Evolutionary conservation across 2,329 filamentous ascomycete genomes (phyloP).

Genomic region (Xylariales sp.): DNA sequence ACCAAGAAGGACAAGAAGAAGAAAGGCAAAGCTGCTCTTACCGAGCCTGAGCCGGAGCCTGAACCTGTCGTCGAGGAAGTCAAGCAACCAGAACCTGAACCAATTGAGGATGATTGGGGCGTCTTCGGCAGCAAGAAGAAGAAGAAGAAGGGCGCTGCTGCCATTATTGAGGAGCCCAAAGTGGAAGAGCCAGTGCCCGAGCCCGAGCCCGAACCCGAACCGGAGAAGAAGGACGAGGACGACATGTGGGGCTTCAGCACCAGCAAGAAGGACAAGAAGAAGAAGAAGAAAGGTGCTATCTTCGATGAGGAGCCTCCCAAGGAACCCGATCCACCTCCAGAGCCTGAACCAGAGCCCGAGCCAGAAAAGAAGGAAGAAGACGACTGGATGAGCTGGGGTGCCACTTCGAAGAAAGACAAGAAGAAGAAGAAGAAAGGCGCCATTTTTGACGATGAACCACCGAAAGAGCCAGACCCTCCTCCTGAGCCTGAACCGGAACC

Average conservation of each 20-base stretch:
- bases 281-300: conserved; percentile 19
- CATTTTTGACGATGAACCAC: too few relatives aligned
- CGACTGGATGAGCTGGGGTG: not conserved
- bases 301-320: conserved; percentile 10
- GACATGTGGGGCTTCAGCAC: conserved; percentile 16
- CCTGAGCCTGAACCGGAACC: conserved; percentile 2
- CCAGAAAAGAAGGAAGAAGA: conserved; percentile 14
- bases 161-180: conserved; percentile 9
- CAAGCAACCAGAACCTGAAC: conserved; percentile 10
- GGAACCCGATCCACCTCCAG: conserved; percentile 9
- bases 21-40: conserved; percentile 26
- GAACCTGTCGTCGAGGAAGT: conserved; percentile 9
- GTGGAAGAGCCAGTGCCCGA: conserved; percentile 26
- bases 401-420: conserved; percentile 7
- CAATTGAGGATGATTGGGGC: conserved; percentile 24
- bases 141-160: conserved; percentile 39
- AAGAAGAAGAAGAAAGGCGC: conserved; percentile 11
- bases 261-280: conserved; percentile 28
- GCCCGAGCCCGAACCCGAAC: conserved; percentile 19
- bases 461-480: not conserved
- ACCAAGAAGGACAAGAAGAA: conserved; percentile 28
- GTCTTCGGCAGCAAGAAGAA: conserved; percentile 28
- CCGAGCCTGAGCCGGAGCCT: conserved; percentile 17
- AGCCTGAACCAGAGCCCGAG: conserved; percentile 15
- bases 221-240: conserved; percentile 15